phyloP scores from a whole-genome alignment of 352 stramenopile species.

The Phytophthora tubulina region DNA sequence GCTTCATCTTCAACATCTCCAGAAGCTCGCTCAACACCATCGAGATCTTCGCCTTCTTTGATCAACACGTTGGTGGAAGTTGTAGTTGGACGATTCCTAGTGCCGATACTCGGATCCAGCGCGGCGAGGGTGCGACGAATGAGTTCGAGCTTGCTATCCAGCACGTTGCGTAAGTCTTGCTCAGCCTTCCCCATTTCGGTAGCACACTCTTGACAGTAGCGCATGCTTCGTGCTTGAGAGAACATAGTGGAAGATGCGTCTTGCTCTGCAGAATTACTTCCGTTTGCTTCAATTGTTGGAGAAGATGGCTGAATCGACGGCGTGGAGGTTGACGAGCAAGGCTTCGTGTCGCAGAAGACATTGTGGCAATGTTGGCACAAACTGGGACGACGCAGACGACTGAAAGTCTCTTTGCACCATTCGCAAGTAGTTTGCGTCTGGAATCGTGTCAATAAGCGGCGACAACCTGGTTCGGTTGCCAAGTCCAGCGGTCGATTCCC shows the following conservation, averaged over 20 bases:
- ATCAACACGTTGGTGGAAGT: slow-evolving; percentile 13
- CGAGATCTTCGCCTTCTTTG: slow-evolving; percentile 9
- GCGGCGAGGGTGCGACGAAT: slow-evolving; percentile 60
- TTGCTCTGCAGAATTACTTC: slow-evolving; percentile 1
- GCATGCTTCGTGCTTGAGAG: slow-evolving; percentile 43
- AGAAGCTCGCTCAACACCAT: slow-evolving; percentile 6
- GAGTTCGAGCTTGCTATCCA: slow-evolving; percentile 72
- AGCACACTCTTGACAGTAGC: slow-evolving; percentile 81
- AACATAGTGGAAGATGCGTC: slow-evolving; percentile 8
- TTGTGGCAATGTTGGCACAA: slow-evolving; percentile 86
- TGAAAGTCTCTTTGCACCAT: slow-evolving; percentile 85
- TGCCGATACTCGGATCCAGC: slow-evolving; percentile 38
- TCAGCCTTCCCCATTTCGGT: slow-evolving; percentile 77
- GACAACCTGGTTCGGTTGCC: slow-evolving; percentile 64
- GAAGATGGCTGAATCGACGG: slow-evolving; percentile 18
- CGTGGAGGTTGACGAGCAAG: slow-evolving; percentile 65
- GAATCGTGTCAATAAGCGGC: slow-evolving; percentile 73
- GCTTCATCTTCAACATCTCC: slow-evolving; percentile 13
- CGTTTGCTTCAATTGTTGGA: slow-evolving; percentile 18
- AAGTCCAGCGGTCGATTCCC: slow-evolving; percentile 81
- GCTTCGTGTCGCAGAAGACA: slow-evolving; percentile 82
- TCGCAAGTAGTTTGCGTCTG: slow-evolving; percentile 68
- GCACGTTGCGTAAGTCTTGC: slow-evolving; percentile 65
- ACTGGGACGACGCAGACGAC: slow-evolving; percentile 64
- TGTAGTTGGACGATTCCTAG: slow-evolving; percentile 16